Evolutionary conservation across 2,329 filamentous ascomycete genomes (phyloP), one percentile per base, ranked within the genome.

Genomic region (Fusarium sp.): DNA sequence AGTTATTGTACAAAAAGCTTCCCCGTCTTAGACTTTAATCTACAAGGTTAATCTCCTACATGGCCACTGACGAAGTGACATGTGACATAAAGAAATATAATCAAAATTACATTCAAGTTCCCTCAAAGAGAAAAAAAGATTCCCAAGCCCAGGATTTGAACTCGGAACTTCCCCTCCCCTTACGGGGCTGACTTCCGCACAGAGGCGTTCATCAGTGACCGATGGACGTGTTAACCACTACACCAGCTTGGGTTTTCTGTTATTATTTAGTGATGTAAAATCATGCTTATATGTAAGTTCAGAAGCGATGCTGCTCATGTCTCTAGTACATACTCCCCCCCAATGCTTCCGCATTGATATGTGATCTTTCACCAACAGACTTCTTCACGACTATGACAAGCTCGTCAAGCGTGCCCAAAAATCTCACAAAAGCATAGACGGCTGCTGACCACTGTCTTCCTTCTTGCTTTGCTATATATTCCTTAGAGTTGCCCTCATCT

Each of bases 361-460:
- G 56, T 6, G 66, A 68, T 41, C 66, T 50, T 28, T 68, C 66
- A 6, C 66, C 66, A 8, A 68, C 66, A 8, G 64, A 50, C 48
- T 68, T 68, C 36, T 68, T 68, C 30, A 68, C 48, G 28, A 68
- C 36, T 20, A 68, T 1, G 3, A 68, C 66, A 15, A 68, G 66
- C 24, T 68, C 64, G 9, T 68, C 66, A 6, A 68, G 41, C 6
- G 47, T 68, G 17, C 64, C 48, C n/a, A 68, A 14, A 9, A 68
- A 68, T 17, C 66, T 38, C n/a, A 68, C 66, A 36, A 68, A 68
- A 3, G 66, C 26, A 42, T 68, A 68, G 28, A 68, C 66, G 14
- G 66, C 66, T 1, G 66, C 55, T 3, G 64, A 68, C 66, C 66
- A 68, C 14, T 68, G 66, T 4, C 64, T 68, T 14, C 66, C 66